A percentile compares a stretch with the other conserved stretches of the same genome.
phyloP scores from a whole-genome alignment of 768 basidiomycete genomes.

The Xerocomellus chrysenteron region DNA sequence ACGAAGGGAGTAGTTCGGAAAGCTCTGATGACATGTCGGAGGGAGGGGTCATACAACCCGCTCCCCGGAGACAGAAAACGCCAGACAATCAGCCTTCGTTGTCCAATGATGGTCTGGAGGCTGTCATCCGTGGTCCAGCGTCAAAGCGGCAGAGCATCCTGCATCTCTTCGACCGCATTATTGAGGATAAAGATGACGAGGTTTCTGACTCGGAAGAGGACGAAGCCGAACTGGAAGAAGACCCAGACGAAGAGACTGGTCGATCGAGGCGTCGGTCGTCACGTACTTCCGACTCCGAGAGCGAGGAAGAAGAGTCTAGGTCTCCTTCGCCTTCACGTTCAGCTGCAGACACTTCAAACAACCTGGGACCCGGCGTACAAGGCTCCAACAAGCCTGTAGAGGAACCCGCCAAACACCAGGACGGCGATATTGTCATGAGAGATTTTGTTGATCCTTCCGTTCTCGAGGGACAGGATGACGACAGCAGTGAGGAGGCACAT shows the following conservation, averaged over 20 bases:
- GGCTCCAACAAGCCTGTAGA: neutral
- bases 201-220: slow-evolving; percentile 37
- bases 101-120: slow-evolving; percentile 35
- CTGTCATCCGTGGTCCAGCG: slow-evolving; percentile 43
- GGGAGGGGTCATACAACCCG: slow-evolving; percentile 13
- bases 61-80: neutral
- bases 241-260: slow-evolving; percentile 34
- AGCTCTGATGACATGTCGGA: slow-evolving; percentile 29
- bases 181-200: slow-evolving; percentile 24
- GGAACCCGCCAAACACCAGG: neutral
- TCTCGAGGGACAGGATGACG: slow-evolving; percentile 1
- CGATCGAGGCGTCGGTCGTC: slow-evolving; percentile 33
- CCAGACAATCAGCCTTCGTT: slow-evolving; percentile 2
- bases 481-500: slow-evolving; percentile 19
- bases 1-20: slow-evolving; percentile 43
- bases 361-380: slow-evolving; percentile 29
- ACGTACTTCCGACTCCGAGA: slow-evolving; percentile 33
- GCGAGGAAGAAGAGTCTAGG: slow-evolving; percentile 32
- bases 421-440: slow-evolving; percentile 7
- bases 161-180: slow-evolving; percentile 31
- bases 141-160: slow-evolving; percentile 17
- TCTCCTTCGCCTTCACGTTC: slow-evolving; percentile 15
- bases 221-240: slow-evolving; percentile 43
- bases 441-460: neutral
- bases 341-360: slow-evolving; percentile 35